A percentile compares a stretch with the other conserved stretches of the same genome.
These are phyloP conservation scores for Pseudisothecium myosuroides DNA, from an alignment of 225 moss, liverwort and hornwort species.

Conservation along the genomic window DNA sequence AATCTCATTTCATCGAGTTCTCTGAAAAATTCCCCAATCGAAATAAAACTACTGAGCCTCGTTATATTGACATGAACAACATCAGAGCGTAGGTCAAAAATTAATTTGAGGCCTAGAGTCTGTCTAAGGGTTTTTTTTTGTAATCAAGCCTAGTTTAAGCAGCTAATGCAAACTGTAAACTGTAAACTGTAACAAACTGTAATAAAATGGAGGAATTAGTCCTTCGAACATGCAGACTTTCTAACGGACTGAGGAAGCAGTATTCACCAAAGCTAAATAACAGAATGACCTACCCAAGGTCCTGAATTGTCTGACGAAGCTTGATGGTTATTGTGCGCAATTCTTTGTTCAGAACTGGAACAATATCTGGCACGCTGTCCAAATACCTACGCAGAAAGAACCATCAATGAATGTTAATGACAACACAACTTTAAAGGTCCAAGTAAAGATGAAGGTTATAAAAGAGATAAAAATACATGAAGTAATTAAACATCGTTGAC, in stretches of 20 bases:
- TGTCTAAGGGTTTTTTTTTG: not conserved
- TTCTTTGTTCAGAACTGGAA: conserved; percentile 74
- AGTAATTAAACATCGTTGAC: not conserved
- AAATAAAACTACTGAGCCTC: not conserved
- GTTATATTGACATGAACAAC: not conserved
- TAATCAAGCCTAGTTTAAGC: not conserved
- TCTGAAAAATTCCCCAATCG: conserved; percentile 15
- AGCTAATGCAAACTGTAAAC: not conserved
- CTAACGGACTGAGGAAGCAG: not conserved
- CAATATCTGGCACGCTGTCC: conserved; percentile 77
- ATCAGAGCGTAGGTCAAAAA: not conserved
- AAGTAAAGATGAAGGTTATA: not conserved
- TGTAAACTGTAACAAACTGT: not conserved
- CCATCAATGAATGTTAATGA: not conserved
- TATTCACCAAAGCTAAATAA: not conserved
- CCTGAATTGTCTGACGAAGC: conserved; percentile 63
- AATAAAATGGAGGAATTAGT: not conserved
- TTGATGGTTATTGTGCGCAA: conserved; percentile 54
- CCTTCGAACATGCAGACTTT: not conserved
- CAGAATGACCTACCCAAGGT: conserved; percentile 46
- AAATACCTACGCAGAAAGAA: conserved; percentile 46
- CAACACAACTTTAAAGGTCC: not conserved
- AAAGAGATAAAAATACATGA: not conserved
- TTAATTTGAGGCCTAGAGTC: not conserved
- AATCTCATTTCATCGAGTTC: conserved; percentile 79